A percentile compares a stretch with the other conserved stretches of the same genome.
These are phyloP conservation scores for Myxozyma lipomycoides DNA, from an alignment of 805 yeast genomes.

Conservation along the genomic window DNA sequence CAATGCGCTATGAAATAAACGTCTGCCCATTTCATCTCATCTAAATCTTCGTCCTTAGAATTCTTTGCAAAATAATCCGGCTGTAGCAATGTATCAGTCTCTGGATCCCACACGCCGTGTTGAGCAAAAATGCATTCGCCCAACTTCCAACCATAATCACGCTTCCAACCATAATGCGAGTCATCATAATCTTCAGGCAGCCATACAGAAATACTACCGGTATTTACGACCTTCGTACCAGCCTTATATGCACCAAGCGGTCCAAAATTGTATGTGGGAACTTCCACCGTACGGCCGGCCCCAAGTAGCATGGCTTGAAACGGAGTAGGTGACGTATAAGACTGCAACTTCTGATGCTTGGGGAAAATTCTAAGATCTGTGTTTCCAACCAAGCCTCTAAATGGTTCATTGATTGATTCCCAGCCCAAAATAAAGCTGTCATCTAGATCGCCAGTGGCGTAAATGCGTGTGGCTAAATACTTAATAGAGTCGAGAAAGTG, in stretches of 20 bases:
- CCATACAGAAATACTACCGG: conserved; percentile 71
- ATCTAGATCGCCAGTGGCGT: conserved; percentile 45
- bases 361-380: conserved; percentile 52
- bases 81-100: conserved; percentile 39
- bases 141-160: conserved; percentile 60
- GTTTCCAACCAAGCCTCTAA: conserved; percentile 65
- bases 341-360: conserved; percentile 55
- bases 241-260: conserved; percentile 71
- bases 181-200: conserved; percentile 53
- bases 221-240: conserved; percentile 57
- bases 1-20: conserved; percentile 62
- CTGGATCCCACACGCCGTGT: conserved; percentile 69
- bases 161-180: conserved; percentile 62
- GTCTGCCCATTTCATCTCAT: conserved; percentile 58
- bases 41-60: conserved; percentile 41
- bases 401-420: conserved; percentile 85
- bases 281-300: conserved; percentile 64
- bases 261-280: conserved; percentile 67
- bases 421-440: conserved; percentile 67
- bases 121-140: conserved; percentile 80
- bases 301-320: conserved; percentile 72
- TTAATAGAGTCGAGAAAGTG: conserved; percentile 57
- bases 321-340: conserved; percentile 81
- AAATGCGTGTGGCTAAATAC: conserved; percentile 44
- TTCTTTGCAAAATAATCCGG: conserved; percentile 51